Base-by-base conservation (phyloP, 352 stramenopile genomes). In the Aphanomyces cochlioides region DNA sequence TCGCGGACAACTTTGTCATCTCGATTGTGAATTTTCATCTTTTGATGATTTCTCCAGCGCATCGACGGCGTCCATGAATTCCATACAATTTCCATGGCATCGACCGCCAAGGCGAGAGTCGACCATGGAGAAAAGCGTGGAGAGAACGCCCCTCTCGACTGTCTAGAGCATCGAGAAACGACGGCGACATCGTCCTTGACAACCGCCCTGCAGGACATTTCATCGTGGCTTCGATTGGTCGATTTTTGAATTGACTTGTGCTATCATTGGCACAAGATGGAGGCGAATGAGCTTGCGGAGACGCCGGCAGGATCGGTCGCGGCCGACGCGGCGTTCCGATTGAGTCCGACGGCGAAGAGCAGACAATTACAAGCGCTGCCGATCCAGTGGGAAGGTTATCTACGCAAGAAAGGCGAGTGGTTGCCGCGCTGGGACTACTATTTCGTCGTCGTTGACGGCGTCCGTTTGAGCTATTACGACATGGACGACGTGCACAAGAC, bases 371-470 rank as follows among this genome's bases (percentile, higher is more conserved):
- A 60, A 50, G n/a, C 39, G 47, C 47, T 70, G 10, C 64, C 64
- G 3, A 41, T 70, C 13, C 64, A 39, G 7, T 70, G 64, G 64
- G 64, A 70, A 70, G 64, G 64, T 8, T 60, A 56, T 28, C 40
- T 70, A 39, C 36, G 64, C 34, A 70, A 70, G 36, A 47, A 50
- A 48, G 64, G 64, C 8, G 64, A 70, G 28, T 70, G 64, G 64
- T 50, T 70, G 3, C 64, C 64, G 5, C 64, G 64, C 13, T 70
- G 64, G 64, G 64, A 70, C 39, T 53, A 54, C 19, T 70, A 70
- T 28, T 41, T 40, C 3, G 48, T 70, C 40, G 64, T 70, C 12
- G 34, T 70, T 7, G 47, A 61, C 21, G 45, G 64, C 3, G 13
- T 60, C 3, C 12, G 43, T 8, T 36, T 70, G 50, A 47, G 37